These are phyloP conservation scores for Populus davidiana DNA, from an alignment of 345 rosid genomes.

Conservation along the genomic window DNA sequence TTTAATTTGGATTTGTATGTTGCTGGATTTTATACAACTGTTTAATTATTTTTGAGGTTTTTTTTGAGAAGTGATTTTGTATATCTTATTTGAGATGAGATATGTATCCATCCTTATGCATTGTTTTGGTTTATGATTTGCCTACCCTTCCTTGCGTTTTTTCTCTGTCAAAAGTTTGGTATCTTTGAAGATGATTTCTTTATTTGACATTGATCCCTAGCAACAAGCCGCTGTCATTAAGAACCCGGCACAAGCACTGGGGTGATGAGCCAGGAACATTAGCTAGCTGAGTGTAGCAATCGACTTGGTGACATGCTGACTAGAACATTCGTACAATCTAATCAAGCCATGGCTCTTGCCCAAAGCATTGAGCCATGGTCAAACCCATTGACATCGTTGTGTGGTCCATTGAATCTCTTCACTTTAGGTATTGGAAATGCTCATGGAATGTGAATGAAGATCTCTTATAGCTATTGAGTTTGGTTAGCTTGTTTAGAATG, in stretches of 20 bases:
- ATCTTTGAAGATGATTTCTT: neutral
- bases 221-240: constrained; percentile 54
- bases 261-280: constrained; percentile 58
- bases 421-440: constrained; percentile 1
- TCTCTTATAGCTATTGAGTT: constrained; percentile 16
- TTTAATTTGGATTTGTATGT: neutral
- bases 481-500: constrained; percentile 17
- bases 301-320: constrained; percentile 61
- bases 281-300: constrained; percentile 67
- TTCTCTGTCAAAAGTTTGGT: neutral
- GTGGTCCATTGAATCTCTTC: constrained; percentile 28
- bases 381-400: constrained; percentile 26
- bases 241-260: constrained; percentile 66
- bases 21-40: neutral
- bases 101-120: neutral
- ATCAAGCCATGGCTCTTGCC: constrained; percentile 46
- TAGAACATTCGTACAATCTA: constrained; percentile 55
- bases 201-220: constrained; percentile 44
- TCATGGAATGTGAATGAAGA: neutral
- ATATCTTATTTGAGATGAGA: no score
- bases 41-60: neutral
- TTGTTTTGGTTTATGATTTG: no score
- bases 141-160: neutral
- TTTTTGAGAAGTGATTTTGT: neutral
- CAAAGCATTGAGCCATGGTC: constrained; percentile 37